These are phyloP conservation scores for Aspergillus novoparasiticus DNA, from an alignment of 2,329 filamentous ascomycete species.

Conservation along the genomic window DNA sequence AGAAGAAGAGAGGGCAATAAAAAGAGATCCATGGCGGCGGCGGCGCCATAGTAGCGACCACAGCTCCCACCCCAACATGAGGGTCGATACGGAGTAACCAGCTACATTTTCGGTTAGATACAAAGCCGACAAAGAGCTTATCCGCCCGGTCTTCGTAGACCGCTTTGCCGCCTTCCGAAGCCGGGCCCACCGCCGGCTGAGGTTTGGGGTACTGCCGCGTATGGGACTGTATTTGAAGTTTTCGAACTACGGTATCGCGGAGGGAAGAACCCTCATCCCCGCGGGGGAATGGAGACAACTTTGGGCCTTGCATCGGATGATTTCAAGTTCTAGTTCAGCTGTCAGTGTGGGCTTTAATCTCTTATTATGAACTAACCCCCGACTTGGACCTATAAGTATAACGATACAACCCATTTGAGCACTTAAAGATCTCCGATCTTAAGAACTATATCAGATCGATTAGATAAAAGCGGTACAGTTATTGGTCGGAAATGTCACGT, in stretches of 20 bases:
- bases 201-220: slow-evolving; percentile 2
- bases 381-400: background rate
- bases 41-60: background rate
- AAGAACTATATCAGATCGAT: background rate
- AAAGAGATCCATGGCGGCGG: slow-evolving; percentile 9
- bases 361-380: background rate
- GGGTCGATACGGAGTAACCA: slow-evolving; percentile 1
- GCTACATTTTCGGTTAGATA: slow-evolving; percentile 26
- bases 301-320: background rate
- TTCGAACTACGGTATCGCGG: background rate
- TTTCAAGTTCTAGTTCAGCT: background rate
- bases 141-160: slow-evolving; percentile 11
- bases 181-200: slow-evolving; percentile 10
- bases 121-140: slow-evolving; percentile 33
- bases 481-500: background rate
- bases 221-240: background rate
- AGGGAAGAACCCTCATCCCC: slow-evolving; percentile 1
- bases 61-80: slow-evolving; percentile 12
- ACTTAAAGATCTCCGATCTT: background rate
- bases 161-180: slow-evolving; percentile 21
- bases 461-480: background rate
- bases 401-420: background rate
- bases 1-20: slow-evolving; percentile 16
- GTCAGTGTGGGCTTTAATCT: background rate
- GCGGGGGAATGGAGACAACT: background rate